Evolutionary conservation across 805 yeast species (phyloP).

Genomic region (Priceomyces castillae): DNA sequence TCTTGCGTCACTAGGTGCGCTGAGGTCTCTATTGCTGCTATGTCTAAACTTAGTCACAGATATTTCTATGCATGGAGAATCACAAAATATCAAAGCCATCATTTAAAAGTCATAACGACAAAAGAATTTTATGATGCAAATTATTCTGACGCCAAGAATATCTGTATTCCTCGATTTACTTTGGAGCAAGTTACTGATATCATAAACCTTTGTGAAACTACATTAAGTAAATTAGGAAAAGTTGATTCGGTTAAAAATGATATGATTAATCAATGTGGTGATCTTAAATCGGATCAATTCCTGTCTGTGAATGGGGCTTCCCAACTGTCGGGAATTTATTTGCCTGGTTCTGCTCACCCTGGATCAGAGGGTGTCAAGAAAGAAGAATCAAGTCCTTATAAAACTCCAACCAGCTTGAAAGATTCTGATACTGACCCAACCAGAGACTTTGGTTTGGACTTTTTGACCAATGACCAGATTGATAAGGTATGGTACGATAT

Average conservation of each 20-base stretch:
- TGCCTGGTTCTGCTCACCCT: no score
- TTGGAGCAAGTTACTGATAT: constrained; percentile 25
- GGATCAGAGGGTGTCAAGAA: no score
- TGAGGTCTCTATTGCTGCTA: constrained; percentile 31
- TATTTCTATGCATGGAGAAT: constrained; percentile 42
- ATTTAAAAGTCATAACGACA: constrained; percentile 28
- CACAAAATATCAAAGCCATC: constrained; percentile 32
- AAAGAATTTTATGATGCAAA: constrained; percentile 29
- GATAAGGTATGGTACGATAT: constrained; percentile 37
- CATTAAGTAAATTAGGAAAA: constrained; percentile 23
- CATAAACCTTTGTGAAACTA: constrained; percentile 23
- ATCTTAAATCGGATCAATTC: no score
- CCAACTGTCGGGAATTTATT: no score
- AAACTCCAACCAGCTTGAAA: not conserved
- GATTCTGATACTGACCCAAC: not conserved
- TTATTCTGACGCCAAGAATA: constrained; percentile 10
- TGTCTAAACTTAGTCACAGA: constrained; percentile 34
- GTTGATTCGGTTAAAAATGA: constrained; percentile 7
- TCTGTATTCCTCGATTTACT: constrained; percentile 15
- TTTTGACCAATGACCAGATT: constrained; percentile 25
- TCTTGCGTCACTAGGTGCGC: constrained; percentile 25
- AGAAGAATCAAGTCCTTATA: not conserved
- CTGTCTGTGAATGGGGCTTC: no score
- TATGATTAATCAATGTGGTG: not conserved
- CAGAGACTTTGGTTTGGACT: constrained; percentile 15